Base-by-base conservation (phyloP, 306 rosid genomes). In the Sechiopsis laciniata region DNA sequence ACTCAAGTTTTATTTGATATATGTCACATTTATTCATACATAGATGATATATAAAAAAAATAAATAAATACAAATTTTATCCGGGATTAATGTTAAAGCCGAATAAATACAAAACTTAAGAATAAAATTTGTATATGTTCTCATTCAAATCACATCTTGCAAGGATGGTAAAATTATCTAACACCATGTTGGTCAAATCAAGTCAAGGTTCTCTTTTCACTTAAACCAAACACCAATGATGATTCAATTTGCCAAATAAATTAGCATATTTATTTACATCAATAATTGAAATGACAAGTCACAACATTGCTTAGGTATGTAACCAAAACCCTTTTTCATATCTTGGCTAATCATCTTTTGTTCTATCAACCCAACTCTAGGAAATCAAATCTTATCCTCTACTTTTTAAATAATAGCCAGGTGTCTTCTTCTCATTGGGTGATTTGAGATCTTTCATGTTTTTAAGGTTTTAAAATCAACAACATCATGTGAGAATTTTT, bases 311-410 rank as follows among this genome's bases (percentile, higher is more conserved):
- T 65, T 65, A 45, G 58, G 46, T 50, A 69, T 69, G 45, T 69
- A 13, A 22, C 19, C 22, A 1, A 68, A 67, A 13, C 7, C 10
- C 15, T 48, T 69, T 15, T 22, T 50, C 14, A 50, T 14, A 20
- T 67, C 5, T 66, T 66, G 29, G 72, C 72, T 66, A 66, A 40
- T 64, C 52, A 64, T 64, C 24, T 37, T 26, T 60, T 61, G 17
- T 29, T 61, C 68, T 61, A 0, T 40, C 53, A 65, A n/a, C 4
- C 46, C 68, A 32, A 2, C 5, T 4, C 16, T 64, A 19, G 0
- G 0, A 42, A 10, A 65, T 17, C 4, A 65, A 65, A 65, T 65
- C 71, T 65, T 65, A 65, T 40, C 71, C 7, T 64, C 42, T 17
- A 5, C 10, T 5, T 1, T 7, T 6, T 13, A 15, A 13, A 29